Evolutionary conservation across 2,329 filamentous ascomycete genomes (phyloP).

Genomic region (Colletotrichum sublineola): DNA sequence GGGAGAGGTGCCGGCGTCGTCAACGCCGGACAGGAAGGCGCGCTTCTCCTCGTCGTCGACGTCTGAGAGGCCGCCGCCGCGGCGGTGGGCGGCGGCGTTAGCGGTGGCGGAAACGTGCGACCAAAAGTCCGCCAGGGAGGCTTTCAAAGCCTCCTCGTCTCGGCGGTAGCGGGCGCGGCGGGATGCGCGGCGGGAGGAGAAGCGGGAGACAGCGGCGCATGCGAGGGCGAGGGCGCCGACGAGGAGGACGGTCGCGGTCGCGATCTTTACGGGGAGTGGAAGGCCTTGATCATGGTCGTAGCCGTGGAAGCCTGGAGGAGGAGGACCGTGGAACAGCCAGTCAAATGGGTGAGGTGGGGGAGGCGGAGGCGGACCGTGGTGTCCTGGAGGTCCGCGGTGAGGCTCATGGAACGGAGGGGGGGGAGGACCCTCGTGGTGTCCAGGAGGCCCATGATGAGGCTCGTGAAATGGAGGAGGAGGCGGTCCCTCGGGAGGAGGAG

Average conservation of each 20-base stretch:
- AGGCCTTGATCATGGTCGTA: conserved; percentile 27
- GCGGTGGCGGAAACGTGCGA: conserved; percentile 50
- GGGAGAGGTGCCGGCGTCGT: not conserved
- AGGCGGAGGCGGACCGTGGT: conserved; percentile 40
- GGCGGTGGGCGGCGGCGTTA: conserved; percentile 12
- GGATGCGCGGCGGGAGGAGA: conserved; percentile 25
- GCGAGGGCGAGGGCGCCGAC: conserved; percentile 45
- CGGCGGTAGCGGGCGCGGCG: conserved; percentile 42
- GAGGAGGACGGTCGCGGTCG: conserved; percentile 45
- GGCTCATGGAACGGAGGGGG: conserved; percentile 27
- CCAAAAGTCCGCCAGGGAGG: conserved; percentile 46
- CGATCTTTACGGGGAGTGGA: conserved; percentile 46
- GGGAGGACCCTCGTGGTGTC: conserved; percentile 44
- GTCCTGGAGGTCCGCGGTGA: conserved; percentile 43
- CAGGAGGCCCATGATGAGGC: conserved; percentile 41
- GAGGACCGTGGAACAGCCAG: conserved; percentile 13
- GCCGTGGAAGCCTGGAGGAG: conserved; percentile 19
- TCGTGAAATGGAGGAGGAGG: conserved; percentile 39
- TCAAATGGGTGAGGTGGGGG: conserved; percentile 28
- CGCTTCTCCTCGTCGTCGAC: conserved; percentile 57
- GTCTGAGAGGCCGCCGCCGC: conserved; percentile 17
- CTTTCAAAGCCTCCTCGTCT: conserved; percentile 44
- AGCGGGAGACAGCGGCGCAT: conserved; percentile 42
- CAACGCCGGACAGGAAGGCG: conserved; percentile 46
- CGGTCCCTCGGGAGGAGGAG: conserved; percentile 40